A percentile compares a stretch with the other conserved stretches of the same genome.
Evolutionary conservation across 805 yeast genomes (phyloP).

Genomic region (Hanseniaspora clermontiae): DNA sequence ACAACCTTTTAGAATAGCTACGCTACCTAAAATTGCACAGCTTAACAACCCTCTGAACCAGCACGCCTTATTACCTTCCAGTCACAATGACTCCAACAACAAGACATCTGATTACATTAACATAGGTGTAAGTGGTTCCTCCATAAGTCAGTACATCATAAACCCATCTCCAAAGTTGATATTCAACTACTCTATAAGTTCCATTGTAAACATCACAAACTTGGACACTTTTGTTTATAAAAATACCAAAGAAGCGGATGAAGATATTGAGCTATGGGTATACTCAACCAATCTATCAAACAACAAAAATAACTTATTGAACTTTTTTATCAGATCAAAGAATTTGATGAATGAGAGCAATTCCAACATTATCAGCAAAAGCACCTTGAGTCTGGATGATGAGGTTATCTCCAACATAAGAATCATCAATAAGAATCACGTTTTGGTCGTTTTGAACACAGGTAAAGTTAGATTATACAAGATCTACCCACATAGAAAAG

Average conservation of each 20-base stretch:
- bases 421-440: conserved; percentile 17
- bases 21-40: conserved; percentile 25
- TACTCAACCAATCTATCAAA: conserved; percentile 18
- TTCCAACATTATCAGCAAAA: conserved; percentile 17
- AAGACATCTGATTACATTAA: conserved; percentile 23
- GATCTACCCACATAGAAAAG: conserved; percentile 11
- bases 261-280: conserved; percentile 20
- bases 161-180: conserved; percentile 29
- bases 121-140: conserved; percentile 27
- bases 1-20: conserved; percentile 27
- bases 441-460: conserved; percentile 21
- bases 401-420: conserved; percentile 18
- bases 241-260: conserved; percentile 10
- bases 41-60: conserved; percentile 22
- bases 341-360: conserved; percentile 14
- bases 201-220: conserved; percentile 26
- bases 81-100: conserved; percentile 18
- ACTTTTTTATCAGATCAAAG: conserved; percentile 15
- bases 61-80: conserved; percentile 20
- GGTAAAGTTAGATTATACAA: conserved; percentile 24
- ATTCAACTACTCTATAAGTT: conserved; percentile 25
- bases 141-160: conserved; percentile 26
- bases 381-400: conserved; percentile 16
- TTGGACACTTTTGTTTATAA: conserved; percentile 20
- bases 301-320: conserved; percentile 19